Evolutionary conservation across 2,329 filamentous ascomycete genomes (phyloP), one percentile per base, ranked within the genome.

Genomic region (Fulvia fulva): DNA sequence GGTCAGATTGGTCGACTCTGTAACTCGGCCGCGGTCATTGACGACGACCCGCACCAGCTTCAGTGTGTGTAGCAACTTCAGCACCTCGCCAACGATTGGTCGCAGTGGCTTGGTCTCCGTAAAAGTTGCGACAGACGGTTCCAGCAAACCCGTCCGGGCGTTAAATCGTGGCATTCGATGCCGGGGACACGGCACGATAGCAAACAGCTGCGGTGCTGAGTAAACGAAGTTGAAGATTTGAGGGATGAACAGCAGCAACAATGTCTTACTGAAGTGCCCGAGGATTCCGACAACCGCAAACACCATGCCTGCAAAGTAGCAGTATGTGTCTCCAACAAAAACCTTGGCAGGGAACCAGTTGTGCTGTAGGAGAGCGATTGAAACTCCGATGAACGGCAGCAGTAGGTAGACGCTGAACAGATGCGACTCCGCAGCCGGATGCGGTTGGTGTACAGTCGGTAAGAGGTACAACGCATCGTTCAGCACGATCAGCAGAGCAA

Each of bases 301-400:
- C 41, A 97, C 90, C 91, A 99, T 99, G 65, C 94, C 94, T 0
- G 94, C 94, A 75, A 99, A 97, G 78, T 99, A 99, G 82, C 94
- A 99, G 81, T 97, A 99, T 3, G 94, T 99, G 75, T 99, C 94
- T 56, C 94, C 94, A 9, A 97, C 93, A 70, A 99, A 99, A 9
- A 97, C 94, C 68, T 86, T 87, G 23, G 93, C 91, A 0, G 94
- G 94, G 72, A 91, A 99, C 90, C 91, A 95, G 76, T 99, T 99
- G 79, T 99, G 92, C 72, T 78, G 85, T 70, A 94, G 83, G 16
- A 99, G 82, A 8, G 94, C 94, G 52, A 89, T 76, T 7, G 91
- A 97, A 55, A 97, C 94, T 51, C 91, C 94, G 60, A 97, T 83
- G 79, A 97, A 97, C 16, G 94, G 94, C 16, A 97, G 82, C 44